Percentiles rank a stretch among this genome's conserved stretches.
Conservation (phyloP, 169 alveolate genomes). For the Plasmodium vinckei region DNA sequence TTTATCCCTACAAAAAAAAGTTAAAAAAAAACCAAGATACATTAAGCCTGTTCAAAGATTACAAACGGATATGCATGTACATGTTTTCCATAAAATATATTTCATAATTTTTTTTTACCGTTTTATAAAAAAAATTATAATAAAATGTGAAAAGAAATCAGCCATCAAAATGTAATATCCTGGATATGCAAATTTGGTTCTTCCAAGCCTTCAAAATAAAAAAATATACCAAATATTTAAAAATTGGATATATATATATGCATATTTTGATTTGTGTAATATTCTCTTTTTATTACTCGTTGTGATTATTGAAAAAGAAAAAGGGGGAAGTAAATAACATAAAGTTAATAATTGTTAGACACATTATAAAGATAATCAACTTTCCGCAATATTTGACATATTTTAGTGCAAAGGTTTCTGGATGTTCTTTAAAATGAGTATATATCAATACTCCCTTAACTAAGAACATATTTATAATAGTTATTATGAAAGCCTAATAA, state of each 20-base stretch:
- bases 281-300: slow-evolving; percentile 22
- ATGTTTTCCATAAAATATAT: background rate
- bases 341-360: slow-evolving; percentile 19
- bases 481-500: slow-evolving; percentile 30
- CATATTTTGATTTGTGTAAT: background rate
- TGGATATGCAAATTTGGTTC: slow-evolving; percentile 10
- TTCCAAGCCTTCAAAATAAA: slow-evolving; percentile 30
- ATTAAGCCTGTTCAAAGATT: background rate
- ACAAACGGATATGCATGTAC: background rate
- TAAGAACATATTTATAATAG: slow-evolving; percentile 24
- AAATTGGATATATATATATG: background rate
- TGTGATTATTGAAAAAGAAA: slow-evolving; percentile 33
- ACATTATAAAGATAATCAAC: slow-evolving; percentile 21
- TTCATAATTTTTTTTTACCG: slow-evolving; percentile 37
- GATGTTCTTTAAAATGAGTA: slow-evolving; percentile 58
- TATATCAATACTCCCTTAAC: slow-evolving; percentile 34
- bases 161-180: slow-evolving; percentile 54
- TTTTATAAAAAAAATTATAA: slow-evolving; percentile 38
- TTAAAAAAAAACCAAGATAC: background rate
- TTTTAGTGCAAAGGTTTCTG: slow-evolving; percentile 43
- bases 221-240: slow-evolving; percentile 14
- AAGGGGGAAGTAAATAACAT: slow-evolving; percentile 11
- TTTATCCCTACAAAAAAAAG: slow-evolving; percentile 28
- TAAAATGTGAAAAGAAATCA: slow-evolving; percentile 48
- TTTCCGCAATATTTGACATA: slow-evolving; percentile 57